Evolutionary conservation across 768 basidiomycete species (phyloP), one percentile per base, ranked within the genome.

Genomic region (Mycena chlorophos): DNA sequence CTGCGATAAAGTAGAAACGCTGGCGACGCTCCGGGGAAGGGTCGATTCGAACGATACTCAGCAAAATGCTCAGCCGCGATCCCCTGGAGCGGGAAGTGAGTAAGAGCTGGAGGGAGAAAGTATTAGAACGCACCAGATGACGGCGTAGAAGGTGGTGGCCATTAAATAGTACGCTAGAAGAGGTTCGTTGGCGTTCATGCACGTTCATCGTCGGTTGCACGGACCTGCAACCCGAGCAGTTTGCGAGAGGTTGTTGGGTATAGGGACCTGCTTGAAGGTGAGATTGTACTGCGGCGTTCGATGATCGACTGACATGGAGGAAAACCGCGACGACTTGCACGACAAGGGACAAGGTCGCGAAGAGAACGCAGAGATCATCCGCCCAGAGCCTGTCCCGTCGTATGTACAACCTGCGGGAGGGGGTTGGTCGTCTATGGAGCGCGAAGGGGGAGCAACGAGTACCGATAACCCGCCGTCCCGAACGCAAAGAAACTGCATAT

Each of bases 41-140:
- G 50, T 78, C 77, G 61, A 83, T 73, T 31, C 82, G 78, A 50
- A 82, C 76, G 56, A 84, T 73, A 5, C 81, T 82, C 67, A 79
- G 80, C 5, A 84, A 66, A 40, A 82, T 81, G 23, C 80, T 76
- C n/a, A 81, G 67, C 19, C 81, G 75, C 2, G 81, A 69, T 31
- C 68, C 72, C 77, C 78, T 79, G 49, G 12, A 10, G 22, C n/a
- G n/a, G 19, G 28, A n/a, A 22, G n/a, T 30, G 34, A 27, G 19
- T 14, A 14, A 23, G 23, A n/a, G 17, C 20, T 10, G 19, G 40
- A 22, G 42, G n/a, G 39, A 37, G 12, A 3, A 23, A 40, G 45
- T 19, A 4, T 13, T 2, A 19, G 26, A 47, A 47, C 66, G 16
- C 39, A 75, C 77, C 75, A 78, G 39, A 76, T 68, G 17, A 73